These are phyloP conservation scores for Aspergillus puulaauensis DNA, from an alignment of 2,329 filamentous ascomycete genomes.

Conservation along the genomic window DNA sequence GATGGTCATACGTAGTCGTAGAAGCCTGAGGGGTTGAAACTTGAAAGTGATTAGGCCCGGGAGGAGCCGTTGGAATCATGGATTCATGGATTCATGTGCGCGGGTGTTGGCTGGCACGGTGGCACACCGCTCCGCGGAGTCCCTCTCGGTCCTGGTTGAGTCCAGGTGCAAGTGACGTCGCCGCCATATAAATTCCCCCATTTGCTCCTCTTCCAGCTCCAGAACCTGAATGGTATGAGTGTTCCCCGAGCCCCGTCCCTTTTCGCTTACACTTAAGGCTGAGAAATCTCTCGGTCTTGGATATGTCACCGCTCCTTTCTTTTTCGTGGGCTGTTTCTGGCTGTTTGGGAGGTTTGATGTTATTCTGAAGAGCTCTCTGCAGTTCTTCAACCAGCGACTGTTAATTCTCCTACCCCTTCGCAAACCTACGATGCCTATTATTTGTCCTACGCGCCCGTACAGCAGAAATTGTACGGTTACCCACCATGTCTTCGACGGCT, in stretches of 20 bases:
- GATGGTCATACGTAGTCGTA: too few species aligned
- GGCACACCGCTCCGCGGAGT: slow-evolving; percentile 11
- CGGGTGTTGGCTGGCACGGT: background rate
- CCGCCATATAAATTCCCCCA: slow-evolving; percentile 10
- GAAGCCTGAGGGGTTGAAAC: too few species aligned
- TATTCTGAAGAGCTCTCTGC: slow-evolving; percentile 18
- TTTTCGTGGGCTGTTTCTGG: slow-evolving; percentile 22
- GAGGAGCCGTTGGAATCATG: background rate
- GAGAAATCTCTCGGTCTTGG: slow-evolving; percentile 14
- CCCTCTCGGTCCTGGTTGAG: slow-evolving; percentile 13
- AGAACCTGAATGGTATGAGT: slow-evolving; percentile 8
- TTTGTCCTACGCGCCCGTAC: background rate
- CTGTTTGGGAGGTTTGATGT: slow-evolving; percentile 27
- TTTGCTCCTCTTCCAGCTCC: background rate
- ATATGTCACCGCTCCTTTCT: slow-evolving; percentile 28
- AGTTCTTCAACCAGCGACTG: background rate
- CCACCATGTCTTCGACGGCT: slow-evolving; percentile 17
- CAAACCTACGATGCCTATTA: slow-evolving; percentile 9
- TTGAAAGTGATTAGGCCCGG: background rate
- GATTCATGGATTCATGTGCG: background rate
- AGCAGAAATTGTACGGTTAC: slow-evolving; percentile 11
- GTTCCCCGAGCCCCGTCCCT: slow-evolving; percentile 1
- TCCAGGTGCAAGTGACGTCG: slow-evolving; percentile 10
- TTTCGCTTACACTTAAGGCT: slow-evolving; percentile 5
- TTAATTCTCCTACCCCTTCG: background rate